Conservation (phyloP, 345 rosid species). For the Barbarea vulgaris region DNA sequence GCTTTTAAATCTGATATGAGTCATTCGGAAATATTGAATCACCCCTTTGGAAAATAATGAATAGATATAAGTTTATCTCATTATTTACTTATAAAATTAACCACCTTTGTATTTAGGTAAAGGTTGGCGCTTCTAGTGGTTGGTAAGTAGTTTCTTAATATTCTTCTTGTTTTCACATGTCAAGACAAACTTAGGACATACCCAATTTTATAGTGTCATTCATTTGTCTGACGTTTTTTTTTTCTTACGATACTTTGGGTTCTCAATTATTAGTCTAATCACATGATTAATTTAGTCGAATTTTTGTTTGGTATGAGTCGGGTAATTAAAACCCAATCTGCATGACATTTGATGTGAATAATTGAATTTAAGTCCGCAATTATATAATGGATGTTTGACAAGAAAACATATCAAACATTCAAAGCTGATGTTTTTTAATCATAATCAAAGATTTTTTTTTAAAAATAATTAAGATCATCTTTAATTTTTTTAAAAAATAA, state of each 20-base stretch:
- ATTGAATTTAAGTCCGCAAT: not conserved
- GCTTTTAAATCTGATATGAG: not conserved
- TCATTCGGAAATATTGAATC: not conserved
- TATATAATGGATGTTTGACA: not conserved
- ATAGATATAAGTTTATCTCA: not conserved
- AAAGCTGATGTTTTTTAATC: not conserved
- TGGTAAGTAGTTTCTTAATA: constrained; percentile 39
- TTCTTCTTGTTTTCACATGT: constrained; percentile 38
- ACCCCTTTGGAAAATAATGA: not conserved
- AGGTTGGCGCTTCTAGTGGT: constrained; percentile 38
- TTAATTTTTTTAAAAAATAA: too few relatives aligned
- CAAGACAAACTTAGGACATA: constrained; percentile 34
- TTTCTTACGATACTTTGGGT: not conserved
- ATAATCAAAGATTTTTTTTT: not conserved
- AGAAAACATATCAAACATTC: not conserved
- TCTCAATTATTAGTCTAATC: constrained; percentile 18
- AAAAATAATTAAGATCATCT: too few relatives aligned
- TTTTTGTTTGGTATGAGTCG: not conserved
- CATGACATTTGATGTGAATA: not conserved
- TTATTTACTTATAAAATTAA: not conserved
- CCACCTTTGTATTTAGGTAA: constrained; percentile 25
- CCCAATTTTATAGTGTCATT: constrained; percentile 13
- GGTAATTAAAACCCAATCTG: not conserved
- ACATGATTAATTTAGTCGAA: not conserved
- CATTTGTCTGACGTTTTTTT: constrained; percentile 3